Evolutionary conservation across 306 rosid genomes (phyloP).

Genomic region (Dryas alaskensis): DNA sequence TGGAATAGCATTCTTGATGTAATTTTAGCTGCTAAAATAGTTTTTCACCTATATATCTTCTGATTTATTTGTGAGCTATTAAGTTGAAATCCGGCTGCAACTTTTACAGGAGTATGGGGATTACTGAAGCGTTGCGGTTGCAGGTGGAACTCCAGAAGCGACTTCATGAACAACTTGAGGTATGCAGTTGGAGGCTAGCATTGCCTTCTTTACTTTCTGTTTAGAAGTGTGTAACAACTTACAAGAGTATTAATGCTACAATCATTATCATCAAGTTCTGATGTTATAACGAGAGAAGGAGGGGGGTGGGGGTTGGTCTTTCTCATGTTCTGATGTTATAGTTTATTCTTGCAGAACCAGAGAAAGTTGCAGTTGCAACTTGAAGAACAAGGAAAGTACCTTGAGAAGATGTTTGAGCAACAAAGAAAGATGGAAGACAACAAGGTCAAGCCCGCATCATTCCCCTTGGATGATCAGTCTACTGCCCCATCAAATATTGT

Average conservation of each 20-base stretch:
- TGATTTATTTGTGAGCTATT: neutral
- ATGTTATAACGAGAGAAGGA: neutral
- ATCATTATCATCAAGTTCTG: too few species aligned
- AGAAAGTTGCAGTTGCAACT: constrained; percentile 80
- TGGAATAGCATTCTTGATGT: too few species aligned
- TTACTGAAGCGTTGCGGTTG: constrained; percentile 85
- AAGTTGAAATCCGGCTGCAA: constrained; percentile 9
- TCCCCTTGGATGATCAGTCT: constrained; percentile 38
- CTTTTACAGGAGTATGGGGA: constrained; percentile 65
- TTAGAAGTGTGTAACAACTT: neutral
- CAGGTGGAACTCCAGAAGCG: constrained; percentile 98
- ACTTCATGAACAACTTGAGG: constrained; percentile 99
- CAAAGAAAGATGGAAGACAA: constrained; percentile 57
- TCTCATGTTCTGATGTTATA: constrained; percentile 26
- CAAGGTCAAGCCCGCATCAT: constrained; percentile 43
- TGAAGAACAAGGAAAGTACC: constrained; percentile 80
- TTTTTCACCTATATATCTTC: neutral
- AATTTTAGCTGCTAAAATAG: neutral
- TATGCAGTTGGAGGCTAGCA: constrained; percentile 27
- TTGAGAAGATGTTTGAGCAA: constrained; percentile 79
- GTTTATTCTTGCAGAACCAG: constrained; percentile 54
- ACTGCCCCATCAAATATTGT: constrained; percentile 20
- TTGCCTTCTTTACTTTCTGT: constrained; percentile 1
- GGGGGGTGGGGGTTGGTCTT: neutral
- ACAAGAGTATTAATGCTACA: too few species aligned